phyloP scores from a whole-genome alignment of 352 stramenopile species.

The Elongisporangium undulatum region DNA sequence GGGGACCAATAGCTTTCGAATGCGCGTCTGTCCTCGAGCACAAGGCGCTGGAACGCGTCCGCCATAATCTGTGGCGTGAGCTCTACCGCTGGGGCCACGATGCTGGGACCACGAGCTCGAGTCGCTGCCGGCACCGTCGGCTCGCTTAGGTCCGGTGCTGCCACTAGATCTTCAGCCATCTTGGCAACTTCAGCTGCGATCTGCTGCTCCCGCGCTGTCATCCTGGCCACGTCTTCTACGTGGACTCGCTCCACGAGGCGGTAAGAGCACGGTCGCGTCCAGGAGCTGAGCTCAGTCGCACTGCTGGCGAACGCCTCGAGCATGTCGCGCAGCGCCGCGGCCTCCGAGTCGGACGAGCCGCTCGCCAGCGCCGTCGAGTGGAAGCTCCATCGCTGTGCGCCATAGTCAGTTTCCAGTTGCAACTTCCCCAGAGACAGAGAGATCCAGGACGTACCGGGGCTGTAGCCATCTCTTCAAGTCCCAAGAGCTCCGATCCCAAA shows the following conservation, averaged over 20 bases:
- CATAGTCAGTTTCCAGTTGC: constrained; percentile 1
- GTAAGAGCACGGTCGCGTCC: constrained; percentile 27
- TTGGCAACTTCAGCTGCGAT: constrained; percentile 3
- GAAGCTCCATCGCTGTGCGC: constrained; percentile 31
- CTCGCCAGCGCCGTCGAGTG: constrained; percentile 41
- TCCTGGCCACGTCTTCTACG: constrained; percentile 23
- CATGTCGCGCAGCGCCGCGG: constrained; percentile 18
- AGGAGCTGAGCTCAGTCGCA: constrained; percentile 14
- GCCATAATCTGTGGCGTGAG: constrained; percentile 30
- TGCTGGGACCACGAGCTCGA: not conserved
- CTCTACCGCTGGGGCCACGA: not conserved
- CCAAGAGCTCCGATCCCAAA: not conserved
- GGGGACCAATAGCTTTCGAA: constrained; percentile 13
- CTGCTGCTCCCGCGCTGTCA: constrained; percentile 9
- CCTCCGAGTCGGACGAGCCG: constrained; percentile 29
- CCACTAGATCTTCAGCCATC: constrained; percentile 1
- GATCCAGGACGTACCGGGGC: not conserved
- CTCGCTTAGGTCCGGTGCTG: constrained; percentile 1
- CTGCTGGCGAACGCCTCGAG: constrained; percentile 20
- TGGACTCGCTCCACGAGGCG: constrained; percentile 36
- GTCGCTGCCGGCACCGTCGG: no score
- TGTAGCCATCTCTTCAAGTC: not conserved
- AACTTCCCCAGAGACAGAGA: no score
- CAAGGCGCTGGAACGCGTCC: constrained; percentile 44
- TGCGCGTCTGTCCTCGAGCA: constrained; percentile 33